Percentiles rank a stretch among this genome's conserved stretches.
phyloP scores from a whole-genome alignment of 2,329 filamentous ascomycete genomes.

The Trichophyton rubrum region DNA sequence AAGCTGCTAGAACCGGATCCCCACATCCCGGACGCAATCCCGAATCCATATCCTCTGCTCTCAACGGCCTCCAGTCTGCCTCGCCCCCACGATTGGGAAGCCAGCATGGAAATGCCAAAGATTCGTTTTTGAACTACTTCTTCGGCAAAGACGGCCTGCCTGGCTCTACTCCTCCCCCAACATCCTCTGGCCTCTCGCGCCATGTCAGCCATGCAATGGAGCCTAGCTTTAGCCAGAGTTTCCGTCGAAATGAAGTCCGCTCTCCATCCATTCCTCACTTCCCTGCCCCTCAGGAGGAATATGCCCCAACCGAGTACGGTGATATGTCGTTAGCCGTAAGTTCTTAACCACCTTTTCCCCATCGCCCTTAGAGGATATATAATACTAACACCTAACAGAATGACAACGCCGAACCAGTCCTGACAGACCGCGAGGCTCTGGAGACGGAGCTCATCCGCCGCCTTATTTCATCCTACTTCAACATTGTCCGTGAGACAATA shows the following conservation, averaged over 20 bases:
- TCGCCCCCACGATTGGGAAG: conserved; percentile 51
- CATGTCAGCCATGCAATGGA: conserved; percentile 71
- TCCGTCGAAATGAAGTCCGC: conserved; percentile 50
- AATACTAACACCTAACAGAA: conserved; percentile 16
- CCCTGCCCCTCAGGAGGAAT: conserved; percentile 28
- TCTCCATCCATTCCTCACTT: conserved; percentile 38
- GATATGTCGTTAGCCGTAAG: conserved; percentile 36
- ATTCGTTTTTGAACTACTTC: conserved; percentile 97
- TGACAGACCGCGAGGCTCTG: conserved; percentile 91
- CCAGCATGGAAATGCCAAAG: conserved; percentile 53
- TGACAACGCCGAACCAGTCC: conserved; percentile 58
- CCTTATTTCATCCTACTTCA: conserved; percentile 96
- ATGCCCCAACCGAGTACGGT: conserved; percentile 27
- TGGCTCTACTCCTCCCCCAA: conserved; percentile 33
- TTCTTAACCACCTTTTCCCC: conserved; percentile 13
- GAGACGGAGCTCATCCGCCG: conserved; percentile 95
- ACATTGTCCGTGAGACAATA: conserved; percentile 97
- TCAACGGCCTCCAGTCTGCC: conserved; percentile 51
- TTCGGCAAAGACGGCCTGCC: conserved; percentile 81
- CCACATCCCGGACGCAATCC: conserved; percentile 53
- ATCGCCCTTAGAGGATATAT: conserved; percentile 17
- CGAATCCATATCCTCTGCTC: conserved; percentile 54
- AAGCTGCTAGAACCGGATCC: conserved; percentile 65
- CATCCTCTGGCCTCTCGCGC: conserved; percentile 33
- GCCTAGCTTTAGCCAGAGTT: conserved; percentile 70